A percentile compares a stretch with the other conserved stretches of the same genome.
These are phyloP conservation scores for Sordaria brevicollis DNA, from an alignment of 495 filamentous ascomycete genomes.

Conservation along the genomic window DNA sequence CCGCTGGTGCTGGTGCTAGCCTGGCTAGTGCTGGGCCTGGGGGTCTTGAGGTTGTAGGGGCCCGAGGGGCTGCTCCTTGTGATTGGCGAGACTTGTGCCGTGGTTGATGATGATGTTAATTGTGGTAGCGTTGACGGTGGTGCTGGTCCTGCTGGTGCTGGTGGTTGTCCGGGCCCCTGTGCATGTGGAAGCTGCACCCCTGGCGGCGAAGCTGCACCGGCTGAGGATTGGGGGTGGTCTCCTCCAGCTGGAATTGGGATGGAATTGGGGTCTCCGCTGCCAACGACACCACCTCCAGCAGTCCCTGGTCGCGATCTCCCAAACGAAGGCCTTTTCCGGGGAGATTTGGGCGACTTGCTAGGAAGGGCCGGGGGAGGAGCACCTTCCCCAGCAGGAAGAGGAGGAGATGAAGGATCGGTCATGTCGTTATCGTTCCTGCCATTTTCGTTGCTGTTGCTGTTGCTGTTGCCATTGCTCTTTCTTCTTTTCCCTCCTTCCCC, in stretches of 20 bases:
- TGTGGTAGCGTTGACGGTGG: not conserved
- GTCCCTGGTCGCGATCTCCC: conserved; percentile 29
- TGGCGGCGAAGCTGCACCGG: not conserved
- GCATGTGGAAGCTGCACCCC: conserved; percentile 3
- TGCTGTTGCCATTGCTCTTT: conserved; percentile 7
- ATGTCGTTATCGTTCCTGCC: not conserved
- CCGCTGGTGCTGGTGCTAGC: not conserved
- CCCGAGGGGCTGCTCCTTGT: no score
- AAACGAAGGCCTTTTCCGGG: not conserved
- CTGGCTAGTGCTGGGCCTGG: not conserved
- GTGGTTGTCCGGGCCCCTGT: conserved; percentile 1
- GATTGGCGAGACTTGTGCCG: not conserved
- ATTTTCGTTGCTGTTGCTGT: conserved; percentile 12
- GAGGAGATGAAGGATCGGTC: conserved; percentile 2
- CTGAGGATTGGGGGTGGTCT: not conserved
- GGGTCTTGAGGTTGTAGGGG: not conserved
- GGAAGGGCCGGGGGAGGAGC: not conserved
- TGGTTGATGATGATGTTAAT: not conserved
- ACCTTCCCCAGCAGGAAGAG: not conserved
- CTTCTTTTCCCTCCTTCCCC: conserved; percentile 8
- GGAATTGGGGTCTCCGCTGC: not conserved
- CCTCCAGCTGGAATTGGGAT: not conserved
- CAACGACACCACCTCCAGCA: not conserved
- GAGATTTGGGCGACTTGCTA: conserved; percentile 6
- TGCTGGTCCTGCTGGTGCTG: not conserved